Evolutionary conservation across 2,329 filamentous ascomycete genomes (phyloP).

Genomic region (Stachybotrys chlorohalonatus): DNA sequence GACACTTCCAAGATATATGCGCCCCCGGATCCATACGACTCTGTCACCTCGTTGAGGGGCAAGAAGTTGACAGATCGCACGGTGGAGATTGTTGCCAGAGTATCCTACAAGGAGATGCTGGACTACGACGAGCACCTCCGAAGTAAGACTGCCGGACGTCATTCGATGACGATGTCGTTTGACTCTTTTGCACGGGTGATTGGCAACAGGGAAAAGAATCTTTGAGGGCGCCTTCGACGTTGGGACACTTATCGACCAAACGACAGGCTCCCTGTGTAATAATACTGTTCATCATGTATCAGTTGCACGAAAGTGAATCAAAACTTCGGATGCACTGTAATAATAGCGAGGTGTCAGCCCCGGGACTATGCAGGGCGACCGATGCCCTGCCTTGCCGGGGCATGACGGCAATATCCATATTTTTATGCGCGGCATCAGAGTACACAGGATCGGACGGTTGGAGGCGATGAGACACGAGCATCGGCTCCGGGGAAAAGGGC

Average conservation of each 20-base stretch:
- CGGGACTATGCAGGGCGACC: too few species aligned
- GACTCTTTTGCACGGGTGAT: slow-evolving; percentile 48
- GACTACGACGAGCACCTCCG: slow-evolving; percentile 85
- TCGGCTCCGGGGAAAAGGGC: too few species aligned
- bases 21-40: slow-evolving; percentile 73
- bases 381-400: too few species aligned
- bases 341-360: too few species aligned
- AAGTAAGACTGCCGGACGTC: slow-evolving; percentile 77
- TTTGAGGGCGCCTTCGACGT: slow-evolving; percentile 15
- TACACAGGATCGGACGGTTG: too few species aligned
- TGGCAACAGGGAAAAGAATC: slow-evolving; percentile 42
- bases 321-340: too few species aligned
- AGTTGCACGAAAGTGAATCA: too few species aligned
- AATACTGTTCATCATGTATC: not conserved
- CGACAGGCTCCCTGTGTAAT: not conserved
- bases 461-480: too few species aligned
- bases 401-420: too few species aligned
- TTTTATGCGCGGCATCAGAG: too few species aligned
- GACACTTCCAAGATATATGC: slow-evolving; percentile 73
- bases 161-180: slow-evolving; percentile 50
- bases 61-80: slow-evolving; percentile 39
- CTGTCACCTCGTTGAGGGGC: slow-evolving; percentile 45
- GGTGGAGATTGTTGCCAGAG: slow-evolving; percentile 69
- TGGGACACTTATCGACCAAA: not conserved
- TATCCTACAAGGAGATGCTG: slow-evolving; percentile 94